A percentile compares a stretch with the other conserved stretches of the same genome.
These are phyloP conservation scores for Penicillium sumatraense DNA, from an alignment of 2,329 filamentous ascomycete species.

Conservation along the genomic window DNA sequence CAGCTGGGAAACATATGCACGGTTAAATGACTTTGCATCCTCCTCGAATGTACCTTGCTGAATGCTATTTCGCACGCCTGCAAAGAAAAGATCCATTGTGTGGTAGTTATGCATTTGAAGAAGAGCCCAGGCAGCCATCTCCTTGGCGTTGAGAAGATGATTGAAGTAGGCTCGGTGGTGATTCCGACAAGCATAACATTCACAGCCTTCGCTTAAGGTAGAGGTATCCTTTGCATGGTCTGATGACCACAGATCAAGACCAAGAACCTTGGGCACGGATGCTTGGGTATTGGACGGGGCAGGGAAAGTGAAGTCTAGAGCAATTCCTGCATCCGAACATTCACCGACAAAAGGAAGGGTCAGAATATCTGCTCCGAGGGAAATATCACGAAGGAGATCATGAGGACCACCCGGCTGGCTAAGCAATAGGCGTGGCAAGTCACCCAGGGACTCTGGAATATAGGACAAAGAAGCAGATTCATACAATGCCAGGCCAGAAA, in stretches of 20 bases:
- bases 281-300: conserved; percentile 29
- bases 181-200: conserved; percentile 79
- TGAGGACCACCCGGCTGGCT: conserved; percentile 73
- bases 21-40: conserved; percentile 64
- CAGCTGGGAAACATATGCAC: conserved; percentile 70
- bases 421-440: conserved; percentile 75
- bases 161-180: conserved; percentile 88
- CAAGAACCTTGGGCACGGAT: conserved; percentile 58
- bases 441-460: conserved; percentile 63
- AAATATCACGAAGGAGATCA: conserved; percentile 74
- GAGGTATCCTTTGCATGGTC: conserved; percentile 64
- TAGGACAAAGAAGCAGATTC: conserved; percentile 71
- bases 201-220: conserved; percentile 68
- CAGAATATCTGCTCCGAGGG: conserved; percentile 79
- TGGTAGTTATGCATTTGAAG: conserved; percentile 91
- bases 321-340: conserved; percentile 82
- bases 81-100: conserved; percentile 74
- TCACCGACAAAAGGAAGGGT: conserved; percentile 74
- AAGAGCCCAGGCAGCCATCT: conserved; percentile 95
- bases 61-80: conserved; percentile 69
- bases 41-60: conserved; percentile 57
- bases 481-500: conserved; percentile 79
- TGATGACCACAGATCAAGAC: conserved; percentile 75
- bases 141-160: conserved; percentile 85
- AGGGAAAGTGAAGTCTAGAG: conserved; percentile 78